These are phyloP conservation scores for Ceriops decandra DNA, from an alignment of 345 rosid genomes.

Conservation along the genomic window DNA sequence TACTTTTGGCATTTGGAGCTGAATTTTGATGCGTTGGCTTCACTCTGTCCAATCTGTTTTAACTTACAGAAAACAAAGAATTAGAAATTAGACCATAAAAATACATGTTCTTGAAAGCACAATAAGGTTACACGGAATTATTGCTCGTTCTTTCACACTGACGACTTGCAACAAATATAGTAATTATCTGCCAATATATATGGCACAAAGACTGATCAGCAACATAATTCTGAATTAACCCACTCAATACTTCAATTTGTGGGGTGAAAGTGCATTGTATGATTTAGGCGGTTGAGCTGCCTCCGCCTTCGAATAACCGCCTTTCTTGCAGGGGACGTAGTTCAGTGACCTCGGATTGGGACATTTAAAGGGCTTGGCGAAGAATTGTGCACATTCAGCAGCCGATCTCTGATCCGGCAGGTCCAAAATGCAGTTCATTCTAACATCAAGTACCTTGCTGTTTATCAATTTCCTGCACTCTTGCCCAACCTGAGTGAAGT, in stretches of 20 bases:
- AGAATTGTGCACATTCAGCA: conserved; percentile 33
- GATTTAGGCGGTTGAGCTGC: conserved; percentile 21
- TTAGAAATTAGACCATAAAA: too few relatives aligned
- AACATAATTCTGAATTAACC: too few relatives aligned
- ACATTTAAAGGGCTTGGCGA: conserved; percentile 21
- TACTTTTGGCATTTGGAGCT: too few relatives aligned
- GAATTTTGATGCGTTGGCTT: too few relatives aligned
- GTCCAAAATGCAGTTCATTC: conserved; percentile 50
- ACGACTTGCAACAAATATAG: too few relatives aligned
- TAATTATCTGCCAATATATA: too few relatives aligned
- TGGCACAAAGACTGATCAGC: too few relatives aligned
- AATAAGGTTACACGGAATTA: too few relatives aligned
- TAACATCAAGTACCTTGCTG: conserved; percentile 35
- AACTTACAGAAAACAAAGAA: too few relatives aligned
- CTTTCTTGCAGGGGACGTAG: conserved; percentile 35
- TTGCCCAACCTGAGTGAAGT: conserved; percentile 56
- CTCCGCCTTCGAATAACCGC: background rate
- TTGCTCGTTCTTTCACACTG: too few relatives aligned
- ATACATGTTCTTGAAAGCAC: too few relatives aligned
- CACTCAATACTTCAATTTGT: conserved; percentile 8
- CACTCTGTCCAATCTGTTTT: too few relatives aligned
- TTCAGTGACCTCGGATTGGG: conserved; percentile 17
- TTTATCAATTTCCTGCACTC: conserved; percentile 36
- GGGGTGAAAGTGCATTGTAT: conserved; percentile 27
- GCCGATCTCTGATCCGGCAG: conserved; percentile 42